Base-by-base conservation (phyloP, 208 protist species). In the Acanthamoeba divionensis region DNA sequence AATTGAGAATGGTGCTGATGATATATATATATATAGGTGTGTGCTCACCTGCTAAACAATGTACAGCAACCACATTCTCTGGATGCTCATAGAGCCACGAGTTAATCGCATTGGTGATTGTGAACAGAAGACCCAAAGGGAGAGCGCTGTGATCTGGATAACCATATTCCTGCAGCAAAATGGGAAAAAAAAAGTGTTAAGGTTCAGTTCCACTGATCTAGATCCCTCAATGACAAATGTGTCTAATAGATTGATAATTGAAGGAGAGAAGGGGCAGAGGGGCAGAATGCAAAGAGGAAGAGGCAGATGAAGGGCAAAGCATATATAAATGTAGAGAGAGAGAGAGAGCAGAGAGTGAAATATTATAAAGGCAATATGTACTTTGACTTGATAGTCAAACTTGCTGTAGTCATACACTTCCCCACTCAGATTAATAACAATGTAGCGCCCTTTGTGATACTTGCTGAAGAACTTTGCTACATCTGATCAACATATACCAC, bases 11-110 rank as follows among this genome's bases (percentile, higher is more conserved):
- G n/a, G n/a, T n/a, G n/a, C n/a, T n/a, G 18, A n/a, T 60, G 24
- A 69, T 13, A 69, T 13, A 69, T 13, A 69, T 13, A 69, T n/a
- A 69, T 41, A 31, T 10, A 69, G 36, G 12, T 36, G 12, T 36
- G 9, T 36, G 12, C 26, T 71, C 91, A 48, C 92, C 91, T 66
- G 90, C 91, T 44, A 91, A 29, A 24, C 77, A 93, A 71, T 90
- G 87, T 15, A 93, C 71, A 47, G 47, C 85, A 21, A 91, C 44
- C 2, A 93, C 65, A 66, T 93, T 91, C 6, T 48, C 36, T 9
- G 88, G 73, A 44, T 91, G 79, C 29, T 66, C 52, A 29, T 66
- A 29, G 26, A 89, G 57, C 9, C 44, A 89, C 10, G 31, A 66
- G 9, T 71, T 66, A 54, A 89, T 89, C n/a, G 57, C 52, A 54